Evolutionary conservation across 805 yeast species (phyloP).

Genomic region (Candida tammaniensis): DNA sequence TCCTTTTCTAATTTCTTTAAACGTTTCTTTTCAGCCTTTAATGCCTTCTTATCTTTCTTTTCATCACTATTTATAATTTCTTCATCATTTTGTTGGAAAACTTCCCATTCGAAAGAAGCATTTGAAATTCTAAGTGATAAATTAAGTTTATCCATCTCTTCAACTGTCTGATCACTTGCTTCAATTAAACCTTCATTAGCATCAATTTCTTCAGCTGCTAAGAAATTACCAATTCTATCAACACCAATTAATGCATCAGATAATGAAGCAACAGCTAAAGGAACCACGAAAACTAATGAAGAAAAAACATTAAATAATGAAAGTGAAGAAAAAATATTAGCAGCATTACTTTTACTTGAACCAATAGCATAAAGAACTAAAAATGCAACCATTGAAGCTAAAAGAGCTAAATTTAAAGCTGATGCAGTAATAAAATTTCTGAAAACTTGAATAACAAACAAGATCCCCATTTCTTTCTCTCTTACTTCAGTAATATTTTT

Average conservation of each 20-base stretch:
- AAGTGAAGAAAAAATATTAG: conserved; percentile 65
- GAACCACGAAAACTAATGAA: conserved; percentile 63
- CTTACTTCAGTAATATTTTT: conserved; percentile 55
- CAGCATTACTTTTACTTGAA: conserved; percentile 45
- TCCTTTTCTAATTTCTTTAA: conserved; percentile 4
- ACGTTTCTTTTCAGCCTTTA: conserved; percentile 4
- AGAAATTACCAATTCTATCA: conserved; percentile 51
- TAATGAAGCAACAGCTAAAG: conserved; percentile 65
- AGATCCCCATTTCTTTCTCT: conserved; percentile 54
- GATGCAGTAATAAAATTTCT: conserved; percentile 63
- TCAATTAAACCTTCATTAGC: conserved; percentile 27
- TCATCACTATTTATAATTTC: conserved; percentile 7
- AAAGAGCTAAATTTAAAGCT: conserved; percentile 63
- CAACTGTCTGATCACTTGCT: conserved; percentile 20
- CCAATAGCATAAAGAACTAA: conserved; percentile 35
- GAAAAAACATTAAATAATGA: conserved; percentile 64
- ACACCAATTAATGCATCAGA: conserved; percentile 67
- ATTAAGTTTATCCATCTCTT: conserved; percentile 22
- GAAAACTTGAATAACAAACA: conserved; percentile 61
- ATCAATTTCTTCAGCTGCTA: conserved; percentile 44
- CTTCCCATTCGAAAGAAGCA: conserved; percentile 32
- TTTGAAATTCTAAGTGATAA: conserved; percentile 20
- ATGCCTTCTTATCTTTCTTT: conserved; percentile 6
- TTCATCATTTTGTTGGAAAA: conserved; percentile 19
- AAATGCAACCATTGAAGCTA: conserved; percentile 64